Percentiles rank a stretch among this genome's conserved stretches.
phyloP scores from a whole-genome alignment of 192 early-diverging fungal genomes.

The Backusella mclennaniae region DNA sequence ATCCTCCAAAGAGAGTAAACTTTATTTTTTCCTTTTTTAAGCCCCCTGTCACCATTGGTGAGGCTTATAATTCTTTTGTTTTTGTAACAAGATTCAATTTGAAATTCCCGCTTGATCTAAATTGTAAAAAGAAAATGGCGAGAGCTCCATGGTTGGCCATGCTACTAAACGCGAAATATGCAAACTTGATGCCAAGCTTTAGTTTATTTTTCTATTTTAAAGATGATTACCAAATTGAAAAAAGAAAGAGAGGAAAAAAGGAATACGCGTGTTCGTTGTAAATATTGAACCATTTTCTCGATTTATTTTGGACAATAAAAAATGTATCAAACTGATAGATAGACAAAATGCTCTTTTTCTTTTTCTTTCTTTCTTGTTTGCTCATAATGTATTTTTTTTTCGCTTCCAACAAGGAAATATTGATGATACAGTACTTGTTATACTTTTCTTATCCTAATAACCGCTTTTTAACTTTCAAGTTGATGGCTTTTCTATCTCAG shows the following conservation, averaged over 20 bases:
- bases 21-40: neutral
- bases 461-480: neutral
- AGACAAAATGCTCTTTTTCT: too few species aligned
- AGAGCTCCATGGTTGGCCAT: neutral
- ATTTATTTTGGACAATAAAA: neutral
- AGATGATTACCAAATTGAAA: neutral
- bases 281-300: neutral
- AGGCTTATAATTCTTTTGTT: neutral
- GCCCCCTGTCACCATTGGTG: neutral
- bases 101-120: neutral
- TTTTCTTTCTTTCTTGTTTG: neutral
- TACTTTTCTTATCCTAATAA: neutral
- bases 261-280: neutral
- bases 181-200: neutral
- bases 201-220: neutral
- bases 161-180: neutral
- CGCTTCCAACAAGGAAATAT: neutral
- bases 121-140: neutral
- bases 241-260: neutral
- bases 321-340: neutral
- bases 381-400: neutral
- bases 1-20: neutral
- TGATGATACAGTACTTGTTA: neutral
- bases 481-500: neutral
- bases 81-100: neutral